A percentile compares a stretch with the other conserved stretches of the same genome.
Evolutionary conservation across 345 rosid species (phyloP).

Genomic region (Bruguiera sexangula): DNA sequence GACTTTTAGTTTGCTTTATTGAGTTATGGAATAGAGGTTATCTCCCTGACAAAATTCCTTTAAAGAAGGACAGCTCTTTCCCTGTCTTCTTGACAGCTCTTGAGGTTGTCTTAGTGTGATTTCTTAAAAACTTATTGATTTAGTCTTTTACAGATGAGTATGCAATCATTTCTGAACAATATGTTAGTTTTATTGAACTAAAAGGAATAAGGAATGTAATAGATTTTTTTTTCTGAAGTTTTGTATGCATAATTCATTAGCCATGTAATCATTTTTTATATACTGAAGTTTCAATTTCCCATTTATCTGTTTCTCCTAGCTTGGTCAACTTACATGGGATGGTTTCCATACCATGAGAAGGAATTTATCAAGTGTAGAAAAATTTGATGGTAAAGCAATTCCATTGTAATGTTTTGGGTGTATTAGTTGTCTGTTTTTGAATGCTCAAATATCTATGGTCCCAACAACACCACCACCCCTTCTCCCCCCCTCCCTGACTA

Average conservation of each 20-base stretch:
- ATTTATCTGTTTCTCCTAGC: not conserved
- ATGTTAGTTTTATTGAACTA: too few relatives aligned
- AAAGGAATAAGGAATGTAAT: too few relatives aligned
- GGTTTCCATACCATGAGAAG: not conserved
- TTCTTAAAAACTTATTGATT: too few relatives aligned
- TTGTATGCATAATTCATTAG: not conserved
- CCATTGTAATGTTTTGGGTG: not conserved
- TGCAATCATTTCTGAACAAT: too few relatives aligned
- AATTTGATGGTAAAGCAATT: not conserved
- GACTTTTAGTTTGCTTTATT: not conserved
- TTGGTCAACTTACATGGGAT: conserved; percentile 4
- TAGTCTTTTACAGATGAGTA: too few relatives aligned
- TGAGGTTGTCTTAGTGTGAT: too few relatives aligned
- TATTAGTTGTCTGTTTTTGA: not conserved
- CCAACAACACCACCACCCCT: too few relatives aligned
- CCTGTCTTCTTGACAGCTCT: not conserved
- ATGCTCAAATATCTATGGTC: not conserved
- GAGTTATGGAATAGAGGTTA: not conserved
- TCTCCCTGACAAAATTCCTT: not conserved
- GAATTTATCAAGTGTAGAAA: not conserved
- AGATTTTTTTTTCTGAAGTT: too few relatives aligned
- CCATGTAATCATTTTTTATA: not conserved
- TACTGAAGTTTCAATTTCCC: not conserved
- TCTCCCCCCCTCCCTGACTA: too few relatives aligned
- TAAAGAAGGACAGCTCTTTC: not conserved